Evolutionary conservation across 352 stramenopile species (phyloP).

Genomic region (Thalassiosira delicatula): DNA sequence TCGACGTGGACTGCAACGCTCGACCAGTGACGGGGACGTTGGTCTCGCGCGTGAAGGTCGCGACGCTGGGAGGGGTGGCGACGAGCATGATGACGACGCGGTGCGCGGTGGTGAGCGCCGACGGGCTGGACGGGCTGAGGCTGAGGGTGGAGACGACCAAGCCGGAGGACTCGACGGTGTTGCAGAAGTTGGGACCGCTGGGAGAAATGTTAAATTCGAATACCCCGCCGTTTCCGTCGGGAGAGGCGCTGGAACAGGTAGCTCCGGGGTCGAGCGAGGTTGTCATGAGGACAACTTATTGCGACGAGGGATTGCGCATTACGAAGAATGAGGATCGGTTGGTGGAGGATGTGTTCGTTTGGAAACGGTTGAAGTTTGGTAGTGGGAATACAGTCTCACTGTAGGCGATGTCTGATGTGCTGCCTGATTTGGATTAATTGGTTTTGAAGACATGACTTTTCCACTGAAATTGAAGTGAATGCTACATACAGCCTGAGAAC

Average conservation of each 20-base stretch:
- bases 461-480: too few species aligned
- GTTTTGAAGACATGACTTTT: too few species aligned
- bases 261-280: constrained; percentile 70
- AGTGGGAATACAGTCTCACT: constrained; percentile 42
- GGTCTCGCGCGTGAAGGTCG: constrained; percentile 78
- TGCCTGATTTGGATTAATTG: too few species aligned
- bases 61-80: constrained; percentile 76
- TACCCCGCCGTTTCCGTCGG: constrained; percentile 71
- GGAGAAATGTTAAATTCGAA: constrained; percentile 67
- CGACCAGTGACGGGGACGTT: constrained; percentile 65
- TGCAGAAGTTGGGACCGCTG: constrained; percentile 76
- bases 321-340: constrained; percentile 65
- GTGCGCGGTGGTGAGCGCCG: constrained; percentile 64
- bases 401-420: constrained; percentile 1
- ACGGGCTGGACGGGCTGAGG: constrained; percentile 68
- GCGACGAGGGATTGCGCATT: constrained; percentile 75
- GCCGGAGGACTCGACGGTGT: constrained; percentile 75
- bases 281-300: constrained; percentile 76
- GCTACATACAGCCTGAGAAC: too few species aligned
- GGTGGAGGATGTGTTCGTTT: constrained; percentile 55
- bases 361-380: constrained; percentile 55
- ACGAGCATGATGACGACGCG: constrained; percentile 83
- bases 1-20: constrained; percentile 62
- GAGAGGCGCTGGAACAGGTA: constrained; percentile 62
- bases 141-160: constrained; percentile 78